These are phyloP conservation scores for Vitis amurensis DNA, from an alignment of 164 flowering plant genomes.

Conservation along the genomic window DNA sequence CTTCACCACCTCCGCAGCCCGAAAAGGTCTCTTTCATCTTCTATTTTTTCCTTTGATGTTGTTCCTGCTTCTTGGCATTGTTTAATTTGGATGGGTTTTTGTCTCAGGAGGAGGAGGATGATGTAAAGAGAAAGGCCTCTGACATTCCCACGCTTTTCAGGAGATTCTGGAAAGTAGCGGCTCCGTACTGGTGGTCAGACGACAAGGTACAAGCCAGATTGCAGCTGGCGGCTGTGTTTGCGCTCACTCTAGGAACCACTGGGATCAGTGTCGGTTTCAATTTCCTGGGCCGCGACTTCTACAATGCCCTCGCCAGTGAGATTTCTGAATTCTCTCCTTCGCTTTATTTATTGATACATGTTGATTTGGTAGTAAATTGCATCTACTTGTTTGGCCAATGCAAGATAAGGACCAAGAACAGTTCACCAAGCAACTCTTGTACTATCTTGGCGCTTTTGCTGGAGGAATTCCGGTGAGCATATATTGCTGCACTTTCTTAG, in stretches of 20 bases:
- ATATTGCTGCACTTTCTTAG: slow-evolving; percentile 67
- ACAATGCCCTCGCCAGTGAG: slow-evolving; percentile 89
- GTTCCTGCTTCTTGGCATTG: neutral
- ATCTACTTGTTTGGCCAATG: slow-evolving; percentile 2
- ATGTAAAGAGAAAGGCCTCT: slow-evolving; percentile 31
- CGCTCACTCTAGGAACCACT: slow-evolving; percentile 90
- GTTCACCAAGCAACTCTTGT: slow-evolving; percentile 77
- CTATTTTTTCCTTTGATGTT: neutral
- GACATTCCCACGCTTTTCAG: slow-evolving; percentile 50
- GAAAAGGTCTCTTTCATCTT: neutral
- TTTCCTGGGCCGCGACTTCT: slow-evolving; percentile 97
- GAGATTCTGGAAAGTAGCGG: slow-evolving; percentile 93
- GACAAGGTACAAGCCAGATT: slow-evolving; percentile 74
- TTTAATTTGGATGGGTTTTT: neutral
- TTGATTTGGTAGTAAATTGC: too few species aligned
- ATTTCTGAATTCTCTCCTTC: neutral
- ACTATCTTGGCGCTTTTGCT: slow-evolving; percentile 89
- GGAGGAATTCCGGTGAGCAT: slow-evolving; percentile 99
- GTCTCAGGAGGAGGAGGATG: slow-evolving; percentile 11
- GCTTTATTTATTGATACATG: neutral
- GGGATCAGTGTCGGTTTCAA: slow-evolving; percentile 95
- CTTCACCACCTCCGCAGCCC: neutral
- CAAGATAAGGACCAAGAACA: slow-evolving; percentile 95
- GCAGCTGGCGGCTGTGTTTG: slow-evolving; percentile 79
- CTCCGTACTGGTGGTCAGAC: slow-evolving; percentile 92